phyloP scores from a whole-genome alignment of 2,329 filamentous ascomycete species.

The Pyricularia sp. region DNA sequence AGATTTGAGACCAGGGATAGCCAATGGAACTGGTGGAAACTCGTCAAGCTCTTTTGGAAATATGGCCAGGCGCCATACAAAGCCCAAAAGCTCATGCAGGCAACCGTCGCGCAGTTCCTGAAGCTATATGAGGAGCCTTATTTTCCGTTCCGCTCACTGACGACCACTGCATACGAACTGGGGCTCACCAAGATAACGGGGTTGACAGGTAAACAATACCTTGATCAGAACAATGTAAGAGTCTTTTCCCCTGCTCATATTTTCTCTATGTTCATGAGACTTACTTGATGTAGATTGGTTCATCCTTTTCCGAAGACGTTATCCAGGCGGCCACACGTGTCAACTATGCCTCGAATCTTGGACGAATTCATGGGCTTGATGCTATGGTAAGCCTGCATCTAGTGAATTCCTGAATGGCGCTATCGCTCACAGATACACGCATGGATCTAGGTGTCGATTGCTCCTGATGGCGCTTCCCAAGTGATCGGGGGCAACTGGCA shows the following conservation, averaged over 20 bases:
- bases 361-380: slow-evolving; percentile 79
- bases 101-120: slow-evolving; percentile 63
- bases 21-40: slow-evolving; percentile 67
- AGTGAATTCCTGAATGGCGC: neutral
- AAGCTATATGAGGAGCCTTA: slow-evolving; percentile 70
- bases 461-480: slow-evolving; percentile 71
- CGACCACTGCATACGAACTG: slow-evolving; percentile 55
- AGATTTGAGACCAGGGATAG: slow-evolving; percentile 55
- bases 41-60: slow-evolving; percentile 70
- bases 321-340: slow-evolving; percentile 87
- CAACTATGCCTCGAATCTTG: slow-evolving; percentile 87
- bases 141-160: slow-evolving; percentile 77
- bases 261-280: neutral
- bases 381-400: slow-evolving; percentile 50
- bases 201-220: slow-evolving; percentile 63
- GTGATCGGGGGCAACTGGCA: slow-evolving; percentile 86
- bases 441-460: slow-evolving; percentile 60
- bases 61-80: slow-evolving; percentile 74
- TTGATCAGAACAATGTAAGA: slow-evolving; percentile 52
- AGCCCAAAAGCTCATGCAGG: slow-evolving; percentile 63
- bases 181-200: slow-evolving; percentile 58
- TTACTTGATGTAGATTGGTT: slow-evolving; percentile 38
- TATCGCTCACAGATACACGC: neutral
- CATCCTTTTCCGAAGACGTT: slow-evolving; percentile 65
- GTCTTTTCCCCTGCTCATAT: neutral